Evolutionary conservation across 2,329 filamentous ascomycete genomes (phyloP).

Genomic region (Acephala macrosclerotiorum): DNA sequence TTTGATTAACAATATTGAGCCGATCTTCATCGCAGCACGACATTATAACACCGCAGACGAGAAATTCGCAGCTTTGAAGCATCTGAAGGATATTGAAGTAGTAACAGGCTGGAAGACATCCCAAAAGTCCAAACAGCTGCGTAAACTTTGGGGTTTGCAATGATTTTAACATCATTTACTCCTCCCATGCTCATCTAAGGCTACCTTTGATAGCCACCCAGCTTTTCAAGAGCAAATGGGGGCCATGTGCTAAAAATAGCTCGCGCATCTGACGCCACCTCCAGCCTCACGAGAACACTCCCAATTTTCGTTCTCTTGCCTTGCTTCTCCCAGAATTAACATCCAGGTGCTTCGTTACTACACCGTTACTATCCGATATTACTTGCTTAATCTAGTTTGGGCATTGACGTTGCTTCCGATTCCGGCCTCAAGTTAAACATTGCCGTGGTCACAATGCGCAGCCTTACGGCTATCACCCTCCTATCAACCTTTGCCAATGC

Average conservation of each 20-base stretch:
- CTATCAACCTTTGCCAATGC: conserved; percentile 9
- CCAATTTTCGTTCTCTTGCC: background rate
- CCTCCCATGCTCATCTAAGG: background rate
- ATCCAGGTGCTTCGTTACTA: background rate
- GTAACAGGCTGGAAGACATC: background rate
- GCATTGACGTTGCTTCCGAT: background rate
- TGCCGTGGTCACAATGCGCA: background rate
- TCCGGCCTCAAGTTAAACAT: background rate
- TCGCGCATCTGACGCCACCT: background rate
- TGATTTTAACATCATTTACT: background rate
- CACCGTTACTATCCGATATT: background rate
- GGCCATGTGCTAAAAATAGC: background rate
- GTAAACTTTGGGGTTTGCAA: background rate
- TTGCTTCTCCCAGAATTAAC: background rate
- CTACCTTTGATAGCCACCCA: background rate
- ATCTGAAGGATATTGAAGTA: conserved; percentile 1
- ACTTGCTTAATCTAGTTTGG: background rate
- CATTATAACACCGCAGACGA: background rate
- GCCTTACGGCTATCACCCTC: conserved; percentile 3
- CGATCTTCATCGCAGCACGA: background rate
- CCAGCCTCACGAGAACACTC: background rate
- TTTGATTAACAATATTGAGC: background rate
- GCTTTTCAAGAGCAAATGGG: background rate
- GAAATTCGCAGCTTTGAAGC: background rate
- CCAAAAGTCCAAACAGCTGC: background rate